A percentile compares a stretch with the other conserved stretches of the same genome.
These are phyloP conservation scores for Aethionema arabicum DNA, from an alignment of 345 rosid genomes.

Conservation along the genomic window DNA sequence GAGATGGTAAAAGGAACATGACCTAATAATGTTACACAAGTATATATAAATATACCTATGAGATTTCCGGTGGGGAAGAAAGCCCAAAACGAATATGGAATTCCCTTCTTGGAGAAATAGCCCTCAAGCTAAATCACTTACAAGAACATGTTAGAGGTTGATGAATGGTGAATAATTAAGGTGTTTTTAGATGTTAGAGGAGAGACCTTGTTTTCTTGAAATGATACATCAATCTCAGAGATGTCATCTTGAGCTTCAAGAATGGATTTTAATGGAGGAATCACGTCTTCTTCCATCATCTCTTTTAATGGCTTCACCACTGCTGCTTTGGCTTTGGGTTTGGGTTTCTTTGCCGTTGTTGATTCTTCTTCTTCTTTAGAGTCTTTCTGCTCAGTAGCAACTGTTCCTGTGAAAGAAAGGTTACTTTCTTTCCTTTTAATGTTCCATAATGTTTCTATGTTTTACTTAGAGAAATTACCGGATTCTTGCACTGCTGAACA, in stretches of 20 bases:
- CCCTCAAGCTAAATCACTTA: constrained; percentile 68
- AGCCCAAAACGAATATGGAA: constrained; percentile 77
- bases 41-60: constrained; percentile 41
- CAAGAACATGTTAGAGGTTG: not conserved
- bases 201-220: constrained; percentile 70
- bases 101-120: constrained; percentile 59
- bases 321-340: constrained; percentile 63
- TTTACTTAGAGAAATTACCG: constrained; percentile 34
- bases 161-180: not conserved
- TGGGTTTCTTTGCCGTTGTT: constrained; percentile 51
- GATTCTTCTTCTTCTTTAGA: constrained; percentile 15
- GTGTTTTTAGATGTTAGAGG: constrained; percentile 4
- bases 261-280: constrained; percentile 62
- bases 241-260: constrained; percentile 72
- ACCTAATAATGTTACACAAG: no score
- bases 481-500: constrained; percentile 81
- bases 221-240: constrained; percentile 59
- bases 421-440: not conserved
- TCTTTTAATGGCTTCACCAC: constrained; percentile 54
- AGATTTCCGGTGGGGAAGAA: constrained; percentile 78
- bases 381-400: constrained; percentile 47
- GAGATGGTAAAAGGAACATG: no score
- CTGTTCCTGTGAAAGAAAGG: constrained; percentile 27
- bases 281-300: constrained; percentile 91
- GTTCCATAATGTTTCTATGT: not conserved